Base-by-base conservation (phyloP, 1,284 basidiomycete species). In the Rhodofomes roseus region DNA sequence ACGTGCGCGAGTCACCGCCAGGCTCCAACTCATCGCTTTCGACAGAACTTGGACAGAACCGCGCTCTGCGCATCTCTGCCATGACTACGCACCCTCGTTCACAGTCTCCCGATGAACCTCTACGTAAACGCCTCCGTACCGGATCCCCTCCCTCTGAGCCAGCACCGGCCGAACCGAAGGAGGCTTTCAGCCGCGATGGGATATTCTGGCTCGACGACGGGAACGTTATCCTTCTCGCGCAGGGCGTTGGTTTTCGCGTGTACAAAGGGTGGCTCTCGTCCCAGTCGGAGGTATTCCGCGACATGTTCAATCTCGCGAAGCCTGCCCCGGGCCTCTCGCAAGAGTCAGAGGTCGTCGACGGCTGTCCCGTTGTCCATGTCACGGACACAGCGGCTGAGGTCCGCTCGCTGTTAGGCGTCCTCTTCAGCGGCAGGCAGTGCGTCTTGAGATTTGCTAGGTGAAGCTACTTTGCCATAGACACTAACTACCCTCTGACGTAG, bases 161-260 rank as follows among this genome's bases (percentile, higher is more conserved):
- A 11, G 11, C 31, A 11, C 11, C 11, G 31, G 5, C 31, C 46
- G n/a, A 39, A n/a, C 12, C 9, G 37, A n/a, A 39, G 37, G 37
- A 39, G 12, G 37, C 40, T 2, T 41, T 18, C n/a, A 41, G 40
- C 18, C 40, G 18, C n/a, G 62, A 63, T 36, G 39, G 40, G 5
- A 22, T 41, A 2, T 29, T 63, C 11, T 61, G 62, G 60, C 46
- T 61, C 16, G 36, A 25, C 11, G 63, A 65, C 43, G 63, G 63
- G 5, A 61, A 62, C 41, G 39, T 65, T 18, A 59, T 65, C 16
- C 51, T 65, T 11, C 11, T 34, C 2, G 44, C 29, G 18, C 16
- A 29, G n/a, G 31, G 43, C 4, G 55, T 56, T 12, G 44, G 55
- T 4, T 36, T 23, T 18, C 41, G 44, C 29, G 41, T 43, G 1